Evolutionary conservation across 805 yeast genomes (phyloP), one percentile per base, ranked within the genome.

Genomic region (Kazachstania viticola): DNA sequence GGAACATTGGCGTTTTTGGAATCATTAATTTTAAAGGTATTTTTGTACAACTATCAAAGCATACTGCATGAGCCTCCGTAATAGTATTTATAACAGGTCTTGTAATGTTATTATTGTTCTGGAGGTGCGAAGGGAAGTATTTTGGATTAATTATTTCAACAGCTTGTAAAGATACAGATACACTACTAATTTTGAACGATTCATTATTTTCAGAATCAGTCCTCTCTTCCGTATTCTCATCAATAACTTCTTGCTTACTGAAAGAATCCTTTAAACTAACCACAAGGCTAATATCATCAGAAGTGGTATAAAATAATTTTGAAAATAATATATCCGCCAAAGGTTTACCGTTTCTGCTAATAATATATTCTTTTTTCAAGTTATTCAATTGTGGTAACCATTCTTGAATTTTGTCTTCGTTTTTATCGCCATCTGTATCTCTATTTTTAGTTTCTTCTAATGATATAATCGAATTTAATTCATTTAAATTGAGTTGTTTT

Each of bases 271-370:
- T 38, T 14, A 65, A 60, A 38, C 54, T 62, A 26, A 64, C 44
- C 14, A 43, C 46, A 6, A 69, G 38, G 14, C 61, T 58, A 7
- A 74, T 54, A 13, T 61, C 60, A 27, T 69, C 75, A 2, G 73
- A 67, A 4, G 62, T 51, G 14, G 66, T 58, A 37, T 60, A 67
- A 25, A 59, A 56, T 2, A 61, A 51, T 36, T 61, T 63, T 6
- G 69, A 59, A 17, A 66, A 49, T 1, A 45, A 35, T 14, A 67
- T 28, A 13, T 51, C 57, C 0, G 72, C 65, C 7, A 72, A 56
- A 9, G 54, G 44, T 27, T 56, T 46, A 7, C 65, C 60, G 32
- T 63, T 56, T 33, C 65, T 51, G 25, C 64, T 64, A 6, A 73
- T 63, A 12, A 56, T 40, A 40, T 53, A 64, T 17, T 54, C 58